A percentile compares a stretch with the other conserved stretches of the same genome.
These are phyloP conservation scores for Rosa chinensis DNA, from an alignment of 306 rosid species.

Conservation along the genomic window DNA sequence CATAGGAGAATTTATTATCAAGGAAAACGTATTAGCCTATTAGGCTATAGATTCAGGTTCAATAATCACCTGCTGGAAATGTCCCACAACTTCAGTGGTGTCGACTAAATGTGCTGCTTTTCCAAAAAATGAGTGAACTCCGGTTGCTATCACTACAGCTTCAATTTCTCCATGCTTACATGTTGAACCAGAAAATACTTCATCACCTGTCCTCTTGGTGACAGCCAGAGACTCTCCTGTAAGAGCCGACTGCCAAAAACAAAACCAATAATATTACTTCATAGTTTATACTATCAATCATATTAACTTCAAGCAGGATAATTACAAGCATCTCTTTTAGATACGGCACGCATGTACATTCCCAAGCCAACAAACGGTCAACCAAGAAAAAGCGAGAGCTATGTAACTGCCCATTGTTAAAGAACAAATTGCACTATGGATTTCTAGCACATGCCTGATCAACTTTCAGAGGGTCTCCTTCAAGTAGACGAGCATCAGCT, in stretches of 20 bases:
- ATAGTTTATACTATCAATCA: neutral
- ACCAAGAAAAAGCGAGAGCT: constrained; percentile 3
- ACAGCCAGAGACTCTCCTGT: constrained; percentile 89
- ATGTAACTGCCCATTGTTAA: neutral
- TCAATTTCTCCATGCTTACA: constrained; percentile 92
- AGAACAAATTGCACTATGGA: neutral
- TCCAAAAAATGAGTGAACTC: constrained; percentile 78
- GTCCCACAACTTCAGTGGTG: constrained; percentile 66
- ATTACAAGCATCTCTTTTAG: neutral
- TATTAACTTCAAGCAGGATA: constrained; percentile 13
- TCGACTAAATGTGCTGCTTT: constrained; percentile 86
- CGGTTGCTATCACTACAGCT: constrained; percentile 86
- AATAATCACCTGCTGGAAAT: constrained; percentile 67
- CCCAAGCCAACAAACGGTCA: neutral
- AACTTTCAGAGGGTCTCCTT: constrained; percentile 82
- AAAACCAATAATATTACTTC: constrained; percentile 26
- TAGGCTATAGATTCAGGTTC: neutral
- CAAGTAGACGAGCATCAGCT: constrained; percentile 88
- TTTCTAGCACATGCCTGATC: constrained; percentile 64
- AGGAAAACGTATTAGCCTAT: neutral
- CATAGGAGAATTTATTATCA: neutral
- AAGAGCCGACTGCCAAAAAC: constrained; percentile 73
- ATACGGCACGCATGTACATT: neutral
- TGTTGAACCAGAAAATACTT: constrained; percentile 79
- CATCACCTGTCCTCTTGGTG: constrained; percentile 74